Evolutionary conservation across 495 filamentous ascomycete species (phyloP).

Genomic region (Aspergillus funiculosus): DNA sequence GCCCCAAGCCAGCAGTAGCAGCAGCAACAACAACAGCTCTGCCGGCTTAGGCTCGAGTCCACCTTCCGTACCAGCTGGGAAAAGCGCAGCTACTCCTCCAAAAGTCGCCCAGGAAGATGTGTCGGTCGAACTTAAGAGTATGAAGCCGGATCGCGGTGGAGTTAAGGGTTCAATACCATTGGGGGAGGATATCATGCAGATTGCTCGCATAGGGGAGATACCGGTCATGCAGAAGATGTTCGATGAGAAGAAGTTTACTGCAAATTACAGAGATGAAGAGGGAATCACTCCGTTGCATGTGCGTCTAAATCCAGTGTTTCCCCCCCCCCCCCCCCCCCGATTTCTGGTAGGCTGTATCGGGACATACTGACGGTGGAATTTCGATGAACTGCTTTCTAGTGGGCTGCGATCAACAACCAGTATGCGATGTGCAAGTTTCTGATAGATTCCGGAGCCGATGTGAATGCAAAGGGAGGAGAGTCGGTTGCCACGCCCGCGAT

Average conservation of each 20-base stretch:
- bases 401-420: conserved; percentile 99
- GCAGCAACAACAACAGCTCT: conserved; percentile 15
- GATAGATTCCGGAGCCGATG: conserved; percentile 79
- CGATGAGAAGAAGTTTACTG: conserved; percentile 70
- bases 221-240: conserved; percentile 82
- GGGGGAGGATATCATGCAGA: conserved; percentile 90
- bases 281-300: conserved; percentile 95
- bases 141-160: conserved; percentile 41
- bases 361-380: conserved; percentile 5
- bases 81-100: conserved; percentile 52
- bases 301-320: conserved; percentile 30
- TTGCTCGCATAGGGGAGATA: conserved; percentile 84
- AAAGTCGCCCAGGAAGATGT: conserved; percentile 48
- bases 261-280: conserved; percentile 78
- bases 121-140: conserved; percentile 63
- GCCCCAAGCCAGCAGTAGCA: conserved; percentile 20
- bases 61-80: conserved; percentile 42
- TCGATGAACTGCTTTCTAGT: conserved; percentile 60
- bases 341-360: too few species aligned
- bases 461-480: conserved; percentile 93
- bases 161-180: conserved; percentile 47
- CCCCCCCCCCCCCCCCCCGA: not conserved
- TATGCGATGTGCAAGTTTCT: conserved; percentile 94
- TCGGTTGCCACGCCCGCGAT: conserved; percentile 87
- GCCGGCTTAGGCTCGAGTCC: conserved; percentile 23